Percentiles rank a stretch among this genome's conserved stretches.
Conservation (phyloP, 2,329 filamentous ascomycete species). For the Trichophyton benhamiae region DNA sequence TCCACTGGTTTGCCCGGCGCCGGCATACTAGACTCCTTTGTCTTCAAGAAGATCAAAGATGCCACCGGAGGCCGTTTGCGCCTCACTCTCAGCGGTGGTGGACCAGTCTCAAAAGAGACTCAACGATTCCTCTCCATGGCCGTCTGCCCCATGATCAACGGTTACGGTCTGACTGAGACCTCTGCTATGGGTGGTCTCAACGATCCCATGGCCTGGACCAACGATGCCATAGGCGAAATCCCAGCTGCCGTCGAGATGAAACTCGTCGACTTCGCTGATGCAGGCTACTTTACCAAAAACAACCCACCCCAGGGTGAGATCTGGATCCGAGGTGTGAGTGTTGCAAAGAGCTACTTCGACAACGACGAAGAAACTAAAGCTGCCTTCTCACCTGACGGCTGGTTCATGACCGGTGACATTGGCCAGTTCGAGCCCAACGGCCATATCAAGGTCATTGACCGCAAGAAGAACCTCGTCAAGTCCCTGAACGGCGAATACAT, state of each 20-base stretch:
- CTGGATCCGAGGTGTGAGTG: constrained; percentile 61
- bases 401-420: constrained; percentile 96
- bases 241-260: constrained; percentile 60
- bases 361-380: constrained; percentile 78
- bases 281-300: constrained; percentile 81
- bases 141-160: constrained; percentile 84
- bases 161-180: constrained; percentile 92
- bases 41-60: constrained; percentile 86
- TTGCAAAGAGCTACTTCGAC: constrained; percentile 81
- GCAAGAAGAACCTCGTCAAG: constrained; percentile 98
- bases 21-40: constrained; percentile 61
- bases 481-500: constrained; percentile 96
- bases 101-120: constrained; percentile 76
- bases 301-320: constrained; percentile 88
- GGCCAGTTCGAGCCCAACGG: constrained; percentile 73
- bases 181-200: constrained; percentile 48
- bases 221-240: constrained; percentile 49
- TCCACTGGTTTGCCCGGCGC: constrained; percentile 41
- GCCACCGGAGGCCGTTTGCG: constrained; percentile 79
- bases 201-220: constrained; percentile 69
- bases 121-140: constrained; percentile 84
- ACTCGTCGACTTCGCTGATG: constrained; percentile 77
- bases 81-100: constrained; percentile 88
- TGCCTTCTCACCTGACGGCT: constrained; percentile 72
- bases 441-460: constrained; percentile 85